A percentile compares a stretch with the other conserved stretches of the same genome.
Evolutionary conservation across 2,329 filamentous ascomycete genomes (phyloP).

Genomic region (Cordyceps farinosa): DNA sequence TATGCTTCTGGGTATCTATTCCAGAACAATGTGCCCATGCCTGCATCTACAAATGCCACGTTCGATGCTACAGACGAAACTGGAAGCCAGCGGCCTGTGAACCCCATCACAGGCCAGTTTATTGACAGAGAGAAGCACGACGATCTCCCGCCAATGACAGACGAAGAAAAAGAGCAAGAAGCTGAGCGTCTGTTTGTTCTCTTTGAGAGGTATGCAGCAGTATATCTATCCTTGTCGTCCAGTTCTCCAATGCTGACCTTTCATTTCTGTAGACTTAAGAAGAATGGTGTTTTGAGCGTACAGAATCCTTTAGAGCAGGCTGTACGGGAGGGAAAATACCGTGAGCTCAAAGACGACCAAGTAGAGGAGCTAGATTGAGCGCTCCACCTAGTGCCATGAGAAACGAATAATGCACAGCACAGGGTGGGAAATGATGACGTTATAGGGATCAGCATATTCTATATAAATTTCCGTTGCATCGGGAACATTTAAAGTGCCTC

Average conservation of each 20-base stretch:
- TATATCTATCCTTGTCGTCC: too few relatives aligned
- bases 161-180: slow-evolving; percentile 88
- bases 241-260: not conserved
- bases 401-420: not conserved
- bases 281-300: slow-evolving; percentile 71
- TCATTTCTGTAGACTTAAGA: slow-evolving; percentile 50
- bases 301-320: slow-evolving; percentile 75
- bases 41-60: slow-evolving; percentile 58
- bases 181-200: slow-evolving; percentile 86
- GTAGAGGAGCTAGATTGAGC: slow-evolving; percentile 40
- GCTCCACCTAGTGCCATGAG: not conserved
- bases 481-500: not conserved
- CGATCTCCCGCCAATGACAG: slow-evolving; percentile 70
- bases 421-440: slow-evolving; percentile 1
- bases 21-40: slow-evolving; percentile 76
- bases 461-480: not conserved
- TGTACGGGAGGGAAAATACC: slow-evolving; percentile 64
- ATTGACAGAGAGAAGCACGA: slow-evolving; percentile 62
- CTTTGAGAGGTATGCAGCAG: slow-evolving; percentile 67
- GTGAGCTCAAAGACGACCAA: slow-evolving; percentile 60
- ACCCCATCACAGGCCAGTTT: slow-evolving; percentile 85
- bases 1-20: slow-evolving; percentile 89
- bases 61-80: slow-evolving; percentile 29
- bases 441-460: not conserved
- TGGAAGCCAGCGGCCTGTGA: slow-evolving; percentile 49